Evolutionary conservation across 352 stramenopile species (phyloP).

Genomic region (Globisporangium yorkense): DNA sequence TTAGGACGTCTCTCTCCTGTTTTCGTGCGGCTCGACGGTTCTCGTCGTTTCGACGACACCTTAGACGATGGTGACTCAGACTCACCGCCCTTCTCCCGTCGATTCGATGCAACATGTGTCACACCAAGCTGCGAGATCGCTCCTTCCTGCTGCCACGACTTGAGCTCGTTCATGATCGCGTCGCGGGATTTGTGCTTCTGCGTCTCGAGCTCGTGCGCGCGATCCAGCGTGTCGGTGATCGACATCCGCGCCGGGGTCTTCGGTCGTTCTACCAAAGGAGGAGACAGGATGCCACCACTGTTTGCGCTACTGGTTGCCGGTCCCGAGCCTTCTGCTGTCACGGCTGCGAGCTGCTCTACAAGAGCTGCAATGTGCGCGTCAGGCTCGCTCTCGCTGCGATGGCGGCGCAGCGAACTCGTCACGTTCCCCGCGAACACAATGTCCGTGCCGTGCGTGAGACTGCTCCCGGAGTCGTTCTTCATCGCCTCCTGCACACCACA

Average conservation of each 20-base stretch:
- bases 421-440: slow-evolving; percentile 88
- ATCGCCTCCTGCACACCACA: slow-evolving; percentile 13
- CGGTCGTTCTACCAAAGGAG: slow-evolving; percentile 25
- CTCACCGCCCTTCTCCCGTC: background rate
- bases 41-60: slow-evolving; percentile 1
- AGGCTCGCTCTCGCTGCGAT: slow-evolving; percentile 55
- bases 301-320: background rate
- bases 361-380: slow-evolving; percentile 9
- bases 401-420: slow-evolving; percentile 70
- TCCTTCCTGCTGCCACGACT: slow-evolving; percentile 60
- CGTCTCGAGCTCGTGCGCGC: slow-evolving; percentile 53
- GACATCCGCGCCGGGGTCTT: slow-evolving; percentile 60
- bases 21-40: background rate
- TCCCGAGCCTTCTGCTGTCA: background rate
- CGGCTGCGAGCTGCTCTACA: slow-evolving; percentile 6
- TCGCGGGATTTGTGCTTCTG: slow-evolving; percentile 58
- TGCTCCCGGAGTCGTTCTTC: slow-evolving; percentile 57
- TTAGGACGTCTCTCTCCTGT: slow-evolving; percentile 32
- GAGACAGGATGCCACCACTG: background rate
- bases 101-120: slow-evolving; percentile 5
- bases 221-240: slow-evolving; percentile 76
- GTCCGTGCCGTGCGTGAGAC: slow-evolving; percentile 83
- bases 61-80: background rate
- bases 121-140: slow-evolving; percentile 34
- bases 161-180: slow-evolving; percentile 58